Conservation (phyloP, 495 filamentous ascomycete genomes). For the Pyrenula massariospora region DNA sequence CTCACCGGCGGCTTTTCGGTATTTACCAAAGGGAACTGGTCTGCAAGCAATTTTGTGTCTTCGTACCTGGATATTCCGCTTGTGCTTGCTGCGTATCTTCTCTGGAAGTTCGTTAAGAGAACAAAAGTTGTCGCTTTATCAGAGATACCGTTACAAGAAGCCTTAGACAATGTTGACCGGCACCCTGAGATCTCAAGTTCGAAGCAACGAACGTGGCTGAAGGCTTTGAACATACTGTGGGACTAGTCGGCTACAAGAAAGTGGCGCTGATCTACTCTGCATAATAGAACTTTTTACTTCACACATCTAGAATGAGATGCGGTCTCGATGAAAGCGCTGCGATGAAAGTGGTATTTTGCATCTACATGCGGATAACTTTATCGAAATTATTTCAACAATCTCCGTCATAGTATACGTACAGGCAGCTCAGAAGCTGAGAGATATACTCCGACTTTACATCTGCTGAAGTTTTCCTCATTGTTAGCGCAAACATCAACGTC, state of each 20-base stretch:
- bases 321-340: too few relatives aligned
- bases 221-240: neutral
- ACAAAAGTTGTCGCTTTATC: conserved; percentile 20
- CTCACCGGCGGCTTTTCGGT: conserved; percentile 51
- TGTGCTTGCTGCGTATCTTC: conserved; percentile 27
- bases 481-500: too few relatives aligned
- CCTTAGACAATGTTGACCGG: conserved; percentile 12
- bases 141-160: conserved; percentile 20
- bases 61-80: conserved; percentile 32
- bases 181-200: neutral
- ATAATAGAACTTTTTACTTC: too few relatives aligned
- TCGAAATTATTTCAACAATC: too few relatives aligned
- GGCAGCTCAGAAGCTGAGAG: too few relatives aligned
- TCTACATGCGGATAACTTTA: too few relatives aligned
- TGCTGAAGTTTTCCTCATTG: too few relatives aligned
- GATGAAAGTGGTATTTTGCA: too few relatives aligned
- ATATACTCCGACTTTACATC: too few relatives aligned
- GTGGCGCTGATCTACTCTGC: too few relatives aligned
- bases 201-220: neutral
- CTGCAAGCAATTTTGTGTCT: conserved; percentile 20
- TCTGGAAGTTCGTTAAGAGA: conserved; percentile 26
- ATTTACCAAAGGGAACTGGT: conserved; percentile 33
- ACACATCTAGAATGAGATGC: too few relatives aligned
- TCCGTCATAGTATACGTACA: too few relatives aligned
- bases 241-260: neutral